Base-by-base conservation (phyloP, 1,284 basidiomycete species). In the Coniferiporia sulphurascens region DNA sequence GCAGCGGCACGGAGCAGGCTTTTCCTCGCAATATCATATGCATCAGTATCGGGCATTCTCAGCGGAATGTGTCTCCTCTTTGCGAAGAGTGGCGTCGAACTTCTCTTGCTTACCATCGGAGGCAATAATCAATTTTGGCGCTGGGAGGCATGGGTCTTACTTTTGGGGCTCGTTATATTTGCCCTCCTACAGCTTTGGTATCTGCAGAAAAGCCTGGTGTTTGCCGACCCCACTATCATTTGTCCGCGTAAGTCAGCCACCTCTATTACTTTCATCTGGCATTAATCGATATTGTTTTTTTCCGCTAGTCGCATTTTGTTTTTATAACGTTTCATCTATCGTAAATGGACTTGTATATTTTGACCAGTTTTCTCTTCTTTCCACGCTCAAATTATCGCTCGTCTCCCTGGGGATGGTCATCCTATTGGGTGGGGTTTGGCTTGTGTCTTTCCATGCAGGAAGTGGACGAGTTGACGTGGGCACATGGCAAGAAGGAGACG, bases 301-400 rank as follows among this genome's bases (percentile, higher is more conserved):
- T 64, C 46, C 58, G 56, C 32, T 65, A 89, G 87, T 95, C 66
- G 94, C 95, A 1, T 98, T 98, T 73, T 97, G 94, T 73, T 94
- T 95, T 72, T 98, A 97, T 76, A 98, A 97, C 68, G 74, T 95
- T 7, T 93, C 93, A 4, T 94, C 91, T 12, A 95, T 96, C 69
- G 80, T 94, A 49, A 88, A 89, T 64, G 89, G 91, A 1, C 81
- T 97, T 43, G 84, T 97, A 52, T 98, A 96, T 72, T 98, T 93
- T 71, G 81, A 96, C 72, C 93, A 98, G 70, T 83, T 95, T 66
- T 82, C 85, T 13, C 77, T 87, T 19, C 84, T 98, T 46, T 76
- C 85, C 0, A 76, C 81, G 1, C 71, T 84, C 38, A 85, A 95
- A 69, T 79, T 96, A 32, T 70, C 76, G 4, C 80, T 96, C 27